phyloP scores from a whole-genome alignment of 805 yeast species.

The Myxozyma kluyveri region DNA sequence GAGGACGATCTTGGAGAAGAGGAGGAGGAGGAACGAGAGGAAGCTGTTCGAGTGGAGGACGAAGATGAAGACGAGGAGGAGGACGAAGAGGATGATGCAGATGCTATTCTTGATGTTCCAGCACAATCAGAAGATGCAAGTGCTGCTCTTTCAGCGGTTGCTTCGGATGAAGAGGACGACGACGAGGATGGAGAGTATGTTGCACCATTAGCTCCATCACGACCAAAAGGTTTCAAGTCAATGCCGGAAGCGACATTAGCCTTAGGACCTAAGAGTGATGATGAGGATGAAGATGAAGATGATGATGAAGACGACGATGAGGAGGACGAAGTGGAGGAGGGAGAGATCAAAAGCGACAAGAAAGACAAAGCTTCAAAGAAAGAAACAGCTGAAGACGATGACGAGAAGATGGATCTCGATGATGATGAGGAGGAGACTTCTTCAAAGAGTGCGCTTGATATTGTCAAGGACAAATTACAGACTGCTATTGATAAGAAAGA shows the following conservation, averaged over 20 bases:
- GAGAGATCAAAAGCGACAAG: not conserved
- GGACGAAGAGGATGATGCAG: not conserved
- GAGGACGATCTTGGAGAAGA: slow-evolving; percentile 4
- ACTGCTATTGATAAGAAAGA: too few species aligned
- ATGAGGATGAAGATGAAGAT: slow-evolving; percentile 8
- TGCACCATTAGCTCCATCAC: too few species aligned
- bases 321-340: not conserved
- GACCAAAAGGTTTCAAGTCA: too few species aligned
- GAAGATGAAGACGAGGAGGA: slow-evolving; percentile 5
- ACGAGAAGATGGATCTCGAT: slow-evolving; percentile 23
- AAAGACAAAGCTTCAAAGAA: not conserved
- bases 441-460: too few species aligned
- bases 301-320: slow-evolving; percentile 1
- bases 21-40: slow-evolving; percentile 4
- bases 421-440: slow-evolving; percentile 30
- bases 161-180: too few species aligned
- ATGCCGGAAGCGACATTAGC: too few species aligned
- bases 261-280: slow-evolving; percentile 2
- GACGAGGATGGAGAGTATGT: slow-evolving; percentile 8
- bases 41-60: not conserved
- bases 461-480: too few species aligned
- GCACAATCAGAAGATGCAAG: too few species aligned
- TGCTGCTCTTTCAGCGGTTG: too few species aligned
- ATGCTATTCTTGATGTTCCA: too few species aligned
- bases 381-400: slow-evolving; percentile 24